Evolutionary conservation across 805 yeast genomes (phyloP), one percentile per base, ranked within the genome.

Genomic region (Kodamaea leandrae): DNA sequence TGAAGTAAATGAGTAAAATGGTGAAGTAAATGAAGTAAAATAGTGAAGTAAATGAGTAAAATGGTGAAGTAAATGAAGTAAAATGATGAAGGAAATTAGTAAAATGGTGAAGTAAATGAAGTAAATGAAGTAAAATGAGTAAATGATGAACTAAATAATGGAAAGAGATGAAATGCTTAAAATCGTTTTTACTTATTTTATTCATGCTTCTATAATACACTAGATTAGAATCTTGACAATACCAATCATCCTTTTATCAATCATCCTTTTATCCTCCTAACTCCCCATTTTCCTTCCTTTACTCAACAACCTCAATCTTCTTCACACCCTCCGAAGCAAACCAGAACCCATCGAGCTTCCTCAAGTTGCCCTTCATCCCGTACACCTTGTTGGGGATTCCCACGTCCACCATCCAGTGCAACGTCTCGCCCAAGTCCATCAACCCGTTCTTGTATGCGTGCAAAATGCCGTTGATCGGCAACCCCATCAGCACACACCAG

Each of bases 401-500:
- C 43, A 80, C 68, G 52, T 86, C 95, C 12, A 84, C 71, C 45
- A 84, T 64, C 45, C 76, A 80, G 50, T 83, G 86, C 6, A 61
- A 54, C 52, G 76, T 65, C 16, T 80, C 81, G 6, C 69, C 73
- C 26, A 59, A 69, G n/a, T 60, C 56, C 37, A 74, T 65, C 19
- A 66, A 58, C 5, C 80, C 79, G 49, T 78, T 76, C 34, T 75
- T 72, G 60, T 82, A 81, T 2, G 84, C 79, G 48, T 77, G 78
- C 12, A 76, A 53, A 18, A 83, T 52, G 0, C 89, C 84, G 15
- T 77, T 72, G 34, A 85, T 59, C 2, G 95, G 95, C 47, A 88
- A 64, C 2, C 93, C 95, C 52, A 82, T 63, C 25, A 90, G 81
- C 3, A 82, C 74, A 26, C 86, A 72, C 64, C 81, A 80, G 44